phyloP scores from a whole-genome alignment of 75 land plant genomes.

The Selaginella tamariscina region DNA sequence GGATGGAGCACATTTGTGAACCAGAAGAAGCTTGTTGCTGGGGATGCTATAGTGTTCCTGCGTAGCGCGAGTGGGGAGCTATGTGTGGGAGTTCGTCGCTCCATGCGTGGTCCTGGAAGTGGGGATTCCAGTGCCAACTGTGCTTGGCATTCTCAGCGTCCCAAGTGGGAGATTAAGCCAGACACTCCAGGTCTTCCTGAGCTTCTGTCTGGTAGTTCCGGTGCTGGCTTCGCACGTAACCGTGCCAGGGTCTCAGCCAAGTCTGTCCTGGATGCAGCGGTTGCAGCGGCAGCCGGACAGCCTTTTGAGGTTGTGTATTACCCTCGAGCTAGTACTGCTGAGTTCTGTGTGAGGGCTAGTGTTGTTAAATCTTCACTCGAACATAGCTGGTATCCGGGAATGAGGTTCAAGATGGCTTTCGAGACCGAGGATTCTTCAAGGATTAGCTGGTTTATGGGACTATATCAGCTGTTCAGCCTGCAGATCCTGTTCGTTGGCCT shows the following conservation, averaged over 20 bases:
- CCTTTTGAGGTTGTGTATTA: conserved; percentile 10
- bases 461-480: conserved; percentile 56
- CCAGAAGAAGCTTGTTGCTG: conserved; percentile 11
- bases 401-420: conserved; percentile 14
- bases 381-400: conserved; percentile 7
- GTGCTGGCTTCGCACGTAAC: conserved; percentile 21
- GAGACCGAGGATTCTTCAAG: conserved; percentile 7
- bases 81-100: conserved; percentile 7
- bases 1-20: conserved; percentile 14
- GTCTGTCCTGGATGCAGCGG: conserved; percentile 3
- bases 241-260: conserved; percentile 1
- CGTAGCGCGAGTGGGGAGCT: conserved; percentile 8
- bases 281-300: conserved; percentile 2
- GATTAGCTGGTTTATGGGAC: conserved; percentile 30
- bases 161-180: conserved; percentile 26
- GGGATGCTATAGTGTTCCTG: conserved; percentile 9
- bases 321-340: conserved; percentile 6
- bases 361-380: conserved; percentile 1
- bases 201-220: neutral
- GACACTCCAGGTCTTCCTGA: neutral
- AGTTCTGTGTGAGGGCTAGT: conserved; percentile 9
- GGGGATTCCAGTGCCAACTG: conserved; percentile 12
- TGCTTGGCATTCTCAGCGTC: conserved; percentile 29
- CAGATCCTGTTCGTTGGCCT: conserved; percentile 80
- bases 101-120: conserved; percentile 1